Evolutionary conservation across 768 basidiomycete genomes (phyloP), one percentile per base, ranked within the genome.

Genomic region (Rhizopogon vinicolor): DNA sequence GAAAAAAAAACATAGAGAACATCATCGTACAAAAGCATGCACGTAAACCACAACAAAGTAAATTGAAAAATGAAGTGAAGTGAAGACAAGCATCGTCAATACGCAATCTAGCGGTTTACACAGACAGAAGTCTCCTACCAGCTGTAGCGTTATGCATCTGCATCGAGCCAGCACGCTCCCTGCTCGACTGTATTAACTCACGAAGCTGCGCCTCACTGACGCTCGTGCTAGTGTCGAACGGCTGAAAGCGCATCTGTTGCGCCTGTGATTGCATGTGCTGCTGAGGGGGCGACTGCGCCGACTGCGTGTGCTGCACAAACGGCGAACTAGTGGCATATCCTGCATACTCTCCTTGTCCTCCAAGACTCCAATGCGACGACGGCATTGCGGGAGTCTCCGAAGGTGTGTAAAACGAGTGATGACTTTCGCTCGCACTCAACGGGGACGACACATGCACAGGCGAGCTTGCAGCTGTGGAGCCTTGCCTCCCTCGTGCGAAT

Each of bases 131-230:
- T 58, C 65, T 76, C 80, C 69, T 80, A 82, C 81, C 81, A 73
- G 74, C 65, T 58, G 74, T 60, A 50, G 58, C 63, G 51, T 62
- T 69, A 60, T 65, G 61, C 60, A 54, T 62, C 52, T 66, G 68
- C 53, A 68, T 67, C 48, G 64, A 58, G 45, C 62, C 70, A 19
- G 76, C 78, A 50, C 81, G 80, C 45, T 86, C 84, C 52, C 84
- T 81, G 65, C 85, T 89, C 25, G 80, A 79, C 64, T 83, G 83
- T 53, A 91, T 88, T 54, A 91, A 81, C 59, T 89, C 87, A 56
- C 89, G 79, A 58, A 91, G 76, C 65, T 89, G 85, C 13, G 86
- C 85, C 68, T 91, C 89, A 62, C 87, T 89, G 51, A 90, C 71
- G 42, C 76, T 74, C 41, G 69, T 52, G 14, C 66, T 69, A 29